phyloP scores from a whole-genome alignment of 2,329 filamentous ascomycete genomes.

The Magnaporthiopsis poae region DNA sequence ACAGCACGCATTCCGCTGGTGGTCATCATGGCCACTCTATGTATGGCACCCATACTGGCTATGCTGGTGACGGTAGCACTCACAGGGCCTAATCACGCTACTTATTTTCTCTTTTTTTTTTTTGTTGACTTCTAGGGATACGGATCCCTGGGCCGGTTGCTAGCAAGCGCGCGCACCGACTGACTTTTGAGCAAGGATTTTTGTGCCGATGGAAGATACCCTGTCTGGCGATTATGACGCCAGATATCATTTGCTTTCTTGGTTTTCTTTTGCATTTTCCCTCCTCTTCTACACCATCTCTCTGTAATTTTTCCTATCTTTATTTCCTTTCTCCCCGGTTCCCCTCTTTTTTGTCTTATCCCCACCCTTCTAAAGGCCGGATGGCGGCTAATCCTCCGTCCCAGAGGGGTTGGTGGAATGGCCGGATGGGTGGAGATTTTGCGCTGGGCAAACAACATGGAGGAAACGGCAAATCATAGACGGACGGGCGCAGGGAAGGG shows the following conservation, averaged over 20 bases:
- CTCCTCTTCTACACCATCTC: background rate
- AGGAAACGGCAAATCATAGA: background rate
- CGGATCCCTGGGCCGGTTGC: background rate
- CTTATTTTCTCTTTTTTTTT: background rate
- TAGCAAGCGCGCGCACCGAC: no score
- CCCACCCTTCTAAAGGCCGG: background rate
- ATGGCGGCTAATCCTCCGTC: background rate
- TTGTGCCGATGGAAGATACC: background rate
- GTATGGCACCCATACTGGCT: slow-evolving; percentile 1
- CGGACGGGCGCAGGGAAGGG: background rate
- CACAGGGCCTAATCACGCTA: background rate
- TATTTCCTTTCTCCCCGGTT: background rate
- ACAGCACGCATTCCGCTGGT: no score
- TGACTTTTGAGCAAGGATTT: background rate
- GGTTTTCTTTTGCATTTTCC: background rate
- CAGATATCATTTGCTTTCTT: background rate
- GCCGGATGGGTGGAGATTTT: background rate
- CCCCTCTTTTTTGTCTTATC: background rate
- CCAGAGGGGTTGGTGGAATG: background rate
- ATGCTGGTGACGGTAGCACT: slow-evolving; percentile 2
- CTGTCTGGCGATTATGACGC: background rate
- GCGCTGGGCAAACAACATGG: background rate
- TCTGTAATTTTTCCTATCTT: background rate
- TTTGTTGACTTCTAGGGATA: background rate
- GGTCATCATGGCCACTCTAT: slow-evolving; percentile 2